Evolutionary conservation across 2,329 filamentous ascomycete genomes (phyloP), one percentile per base, ranked within the genome.

Genomic region (Shiraia bambusicola): DNA sequence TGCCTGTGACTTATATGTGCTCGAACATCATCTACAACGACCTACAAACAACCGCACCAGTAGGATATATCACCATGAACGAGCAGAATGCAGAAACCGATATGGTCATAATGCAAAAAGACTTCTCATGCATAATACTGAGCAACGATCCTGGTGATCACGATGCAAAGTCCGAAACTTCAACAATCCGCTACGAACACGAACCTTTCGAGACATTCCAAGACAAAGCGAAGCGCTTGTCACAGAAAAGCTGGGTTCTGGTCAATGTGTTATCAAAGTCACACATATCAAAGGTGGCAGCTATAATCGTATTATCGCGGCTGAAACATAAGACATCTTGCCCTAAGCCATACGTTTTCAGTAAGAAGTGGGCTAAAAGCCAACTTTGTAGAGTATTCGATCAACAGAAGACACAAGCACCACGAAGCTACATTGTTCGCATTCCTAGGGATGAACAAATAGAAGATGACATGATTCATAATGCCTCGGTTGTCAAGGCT

Each of bases 161-260:
- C 6, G 34, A 36, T 36, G 2, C 25, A 3, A 16, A 7, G 3
- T 36, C 34, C 2, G 26, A 37, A 7, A 22, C 25, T 6, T 37
- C 34, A 12, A 37, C 25, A 4, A 27, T 37, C 9, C 14, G n/a
- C n/a, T 37, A 28, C 13, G 34, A 37, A 19, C 25, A 28, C 26
- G 34, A 37, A 24, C 34, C 34, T 7, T 37, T 37, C 26, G 34
- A 28, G 16, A 28, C 26, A 9, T 37, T 37, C 26, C 34, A 13
- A 19, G 14, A 37, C n/a, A 37, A 37, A 29, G 26, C 19, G 8
- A 24, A 29, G 26, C 3, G 14, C 14, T 29, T 10, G 26, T 22
- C 3, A 27, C 34, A 5, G 15, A 28, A 6, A 28, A 19, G 11
- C 19, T 37, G 11, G 10, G 19, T 5, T 22, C 19, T 22, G 19